phyloP scores from a whole-genome alignment of 1,284 basidiomycete genomes.

The Ceratobasidium sp. region DNA sequence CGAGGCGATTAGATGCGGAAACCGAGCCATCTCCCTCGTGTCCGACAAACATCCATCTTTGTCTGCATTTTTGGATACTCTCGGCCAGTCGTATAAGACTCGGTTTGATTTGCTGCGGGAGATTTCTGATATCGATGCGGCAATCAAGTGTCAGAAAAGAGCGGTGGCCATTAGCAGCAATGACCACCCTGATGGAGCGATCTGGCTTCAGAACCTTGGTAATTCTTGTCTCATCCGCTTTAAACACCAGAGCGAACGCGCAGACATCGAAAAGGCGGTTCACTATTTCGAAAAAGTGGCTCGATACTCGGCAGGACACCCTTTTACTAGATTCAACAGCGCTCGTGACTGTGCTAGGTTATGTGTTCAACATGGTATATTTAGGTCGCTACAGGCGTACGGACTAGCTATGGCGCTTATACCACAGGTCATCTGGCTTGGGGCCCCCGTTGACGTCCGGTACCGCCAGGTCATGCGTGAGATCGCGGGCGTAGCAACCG shows the following conservation, averaged over 20 bases:
- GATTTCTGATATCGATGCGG: background rate
- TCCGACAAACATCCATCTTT: background rate
- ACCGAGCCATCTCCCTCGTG: background rate
- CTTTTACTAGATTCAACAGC: too few species aligned
- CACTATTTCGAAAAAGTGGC: too few species aligned
- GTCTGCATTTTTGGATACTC: background rate
- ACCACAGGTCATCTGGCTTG: too few species aligned
- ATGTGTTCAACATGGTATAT: too few species aligned
- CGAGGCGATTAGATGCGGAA: background rate
- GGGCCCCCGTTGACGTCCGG: too few species aligned
- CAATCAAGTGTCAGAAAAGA: background rate
- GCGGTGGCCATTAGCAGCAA: background rate
- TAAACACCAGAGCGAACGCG: background rate
- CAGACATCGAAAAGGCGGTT: background rate
- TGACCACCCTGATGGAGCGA: background rate
- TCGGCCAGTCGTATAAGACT: background rate
- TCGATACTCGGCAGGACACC: too few species aligned
- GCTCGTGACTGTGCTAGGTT: too few species aligned
- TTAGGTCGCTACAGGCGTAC: too few species aligned
- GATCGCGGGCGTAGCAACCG: too few species aligned
- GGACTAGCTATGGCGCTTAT: too few species aligned
- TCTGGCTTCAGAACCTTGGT: background rate
- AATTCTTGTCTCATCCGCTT: background rate
- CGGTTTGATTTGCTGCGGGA: background rate
- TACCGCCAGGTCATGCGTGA: too few species aligned